A percentile compares a stretch with the other conserved stretches of the same genome.
phyloP scores from a whole-genome alignment of 1,284 basidiomycete genomes.

The Melampsora larici-populina region DNA sequence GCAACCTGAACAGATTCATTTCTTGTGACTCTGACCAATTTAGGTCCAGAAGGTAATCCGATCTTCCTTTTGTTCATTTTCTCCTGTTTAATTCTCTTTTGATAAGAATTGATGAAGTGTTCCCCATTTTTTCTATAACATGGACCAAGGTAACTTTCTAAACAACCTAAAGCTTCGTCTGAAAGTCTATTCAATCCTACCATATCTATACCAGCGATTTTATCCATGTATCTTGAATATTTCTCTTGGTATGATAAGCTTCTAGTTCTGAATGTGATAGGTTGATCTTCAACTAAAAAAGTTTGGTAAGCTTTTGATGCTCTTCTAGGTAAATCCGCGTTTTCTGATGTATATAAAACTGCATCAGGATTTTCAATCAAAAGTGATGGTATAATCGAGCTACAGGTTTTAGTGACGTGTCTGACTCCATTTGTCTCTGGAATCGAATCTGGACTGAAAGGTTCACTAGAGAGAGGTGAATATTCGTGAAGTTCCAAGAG shows the following conservation, averaged over 20 bases:
- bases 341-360: not conserved
- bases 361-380: not conserved
- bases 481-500: not conserved
- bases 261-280: not conserved
- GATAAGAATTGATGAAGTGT: constrained; percentile 3
- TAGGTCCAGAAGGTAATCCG: too few species aligned
- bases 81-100: not conserved
- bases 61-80: too few species aligned
- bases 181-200: not conserved
- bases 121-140: not conserved
- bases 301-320: constrained; percentile 3
- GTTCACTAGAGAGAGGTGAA: constrained; percentile 1
- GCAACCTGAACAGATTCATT: too few species aligned
- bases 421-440: not conserved
- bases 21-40: too few species aligned
- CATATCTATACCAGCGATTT: not conserved
- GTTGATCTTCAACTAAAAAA: not conserved
- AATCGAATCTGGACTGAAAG: not conserved
- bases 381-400: not conserved
- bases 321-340: not conserved
- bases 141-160: not conserved
- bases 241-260: not conserved
- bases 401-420: not conserved
- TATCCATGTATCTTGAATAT: not conserved
- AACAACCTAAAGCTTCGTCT: not conserved